Evolutionary conservation across 805 yeast species (phyloP).

Genomic region (Lipomyces oligophaga): DNA sequence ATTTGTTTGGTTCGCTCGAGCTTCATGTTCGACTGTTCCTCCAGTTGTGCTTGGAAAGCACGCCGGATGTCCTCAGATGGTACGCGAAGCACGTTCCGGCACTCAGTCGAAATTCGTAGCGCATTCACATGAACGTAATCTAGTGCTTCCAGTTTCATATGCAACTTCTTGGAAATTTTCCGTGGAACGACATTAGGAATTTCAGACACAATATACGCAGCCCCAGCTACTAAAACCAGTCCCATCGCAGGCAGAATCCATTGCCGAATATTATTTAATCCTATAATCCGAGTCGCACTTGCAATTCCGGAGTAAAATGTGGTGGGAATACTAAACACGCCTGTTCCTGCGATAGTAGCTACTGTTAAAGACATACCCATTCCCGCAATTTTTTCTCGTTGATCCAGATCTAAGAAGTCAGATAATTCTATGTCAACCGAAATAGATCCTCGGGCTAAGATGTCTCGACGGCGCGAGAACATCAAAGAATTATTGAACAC

Average conservation of each 20-base stretch:
- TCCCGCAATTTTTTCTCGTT: conserved; percentile 22
- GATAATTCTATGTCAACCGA: conserved; percentile 52
- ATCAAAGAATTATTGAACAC: conserved; percentile 68
- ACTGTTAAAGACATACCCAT: conserved; percentile 27
- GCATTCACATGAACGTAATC: conserved; percentile 82
- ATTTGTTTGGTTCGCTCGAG: conserved; percentile 51
- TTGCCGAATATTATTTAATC: conserved; percentile 34
- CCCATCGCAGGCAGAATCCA: conserved; percentile 54
- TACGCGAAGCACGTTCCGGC: conserved; percentile 69
- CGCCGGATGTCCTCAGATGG: conserved; percentile 81
- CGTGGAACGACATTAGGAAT: conserved; percentile 86
- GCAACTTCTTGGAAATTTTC: conserved; percentile 71
- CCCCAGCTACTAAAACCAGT: conserved; percentile 50
- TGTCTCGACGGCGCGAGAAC: conserved; percentile 74
- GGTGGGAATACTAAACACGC: conserved; percentile 20
- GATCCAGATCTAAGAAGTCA: conserved; percentile 65
- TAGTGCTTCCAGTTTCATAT: conserved; percentile 53
- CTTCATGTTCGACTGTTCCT: conserved; percentile 55
- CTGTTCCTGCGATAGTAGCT: conserved; percentile 27
- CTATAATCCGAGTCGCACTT: conserved; percentile 9
- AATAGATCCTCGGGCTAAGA: conserved; percentile 39
- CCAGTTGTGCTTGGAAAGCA: conserved; percentile 62
- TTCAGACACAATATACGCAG: conserved; percentile 66
- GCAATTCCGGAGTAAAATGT: conserved; percentile 8
- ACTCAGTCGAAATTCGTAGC: conserved; percentile 73